Percentiles rank a stretch among this genome's conserved stretches.
Conservation (phyloP, 441 rosid species). For the Dalechampia spathulata region DNA sequence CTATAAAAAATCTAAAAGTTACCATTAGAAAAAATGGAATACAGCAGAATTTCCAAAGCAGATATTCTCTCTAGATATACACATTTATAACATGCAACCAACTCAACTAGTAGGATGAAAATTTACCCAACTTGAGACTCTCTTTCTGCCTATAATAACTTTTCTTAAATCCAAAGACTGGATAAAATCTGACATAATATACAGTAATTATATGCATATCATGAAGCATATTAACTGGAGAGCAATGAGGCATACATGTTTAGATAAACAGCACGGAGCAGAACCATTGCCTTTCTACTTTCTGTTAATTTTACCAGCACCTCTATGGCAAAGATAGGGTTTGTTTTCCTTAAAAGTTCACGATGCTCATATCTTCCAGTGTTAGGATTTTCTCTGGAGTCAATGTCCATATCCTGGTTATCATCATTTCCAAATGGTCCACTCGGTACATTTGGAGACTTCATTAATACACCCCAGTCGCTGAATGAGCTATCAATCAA, state of each 20-base stretch:
- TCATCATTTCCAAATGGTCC: slow-evolving; percentile 23
- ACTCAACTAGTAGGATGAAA: not conserved
- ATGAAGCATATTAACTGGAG: slow-evolving; percentile 8
- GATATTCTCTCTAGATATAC: not conserved
- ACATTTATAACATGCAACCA: not conserved
- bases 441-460: slow-evolving; percentile 18
- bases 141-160: not conserved
- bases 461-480: slow-evolving; percentile 40
- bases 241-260: slow-evolving; percentile 40
- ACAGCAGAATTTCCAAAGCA: not conserved
- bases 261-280: slow-evolving; percentile 45
- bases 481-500: slow-evolving; percentile 39
- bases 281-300: slow-evolving; percentile 38
- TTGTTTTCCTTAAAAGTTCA: slow-evolving; percentile 30
- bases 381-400: slow-evolving; percentile 16
- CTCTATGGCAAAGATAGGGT: slow-evolving; percentile 40
- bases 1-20: slow-evolving; percentile 23
- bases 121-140: slow-evolving; percentile 1
- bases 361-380: slow-evolving; percentile 26
- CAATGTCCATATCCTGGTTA: slow-evolving; percentile 33
- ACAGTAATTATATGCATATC: not conserved
- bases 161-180: not conserved
- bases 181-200: not conserved
- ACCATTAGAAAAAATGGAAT: not conserved
- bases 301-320: slow-evolving; percentile 39